Conservation (phyloP, 176 grass and related monocot genomes). For the Panicum miliaceum region DNA sequence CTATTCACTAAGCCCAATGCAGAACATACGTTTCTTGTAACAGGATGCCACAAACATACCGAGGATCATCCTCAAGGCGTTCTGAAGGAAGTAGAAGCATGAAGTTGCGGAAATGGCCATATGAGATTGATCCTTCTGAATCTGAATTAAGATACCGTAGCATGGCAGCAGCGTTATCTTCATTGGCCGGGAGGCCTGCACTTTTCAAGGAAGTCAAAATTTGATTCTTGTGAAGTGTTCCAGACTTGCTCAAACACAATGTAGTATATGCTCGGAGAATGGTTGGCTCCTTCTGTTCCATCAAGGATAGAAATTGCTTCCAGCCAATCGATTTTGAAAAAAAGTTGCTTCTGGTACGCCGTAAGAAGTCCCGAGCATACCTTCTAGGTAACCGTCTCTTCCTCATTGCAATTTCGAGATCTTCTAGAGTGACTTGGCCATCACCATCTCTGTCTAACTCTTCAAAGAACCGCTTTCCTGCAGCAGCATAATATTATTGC, state of each 20-base stretch:
- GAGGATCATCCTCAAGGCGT: slow-evolving; percentile 93
- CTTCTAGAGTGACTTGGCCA: slow-evolving; percentile 89
- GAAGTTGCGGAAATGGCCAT: slow-evolving; percentile 97
- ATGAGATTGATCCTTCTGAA: slow-evolving; percentile 83
- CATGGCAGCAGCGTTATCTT: slow-evolving; percentile 95
- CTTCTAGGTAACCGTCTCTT: slow-evolving; percentile 78
- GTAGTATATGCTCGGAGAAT: slow-evolving; percentile 94
- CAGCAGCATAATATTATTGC: slow-evolving; percentile 30
- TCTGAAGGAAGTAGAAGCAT: slow-evolving; percentile 97
- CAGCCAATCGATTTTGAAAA: slow-evolving; percentile 97
- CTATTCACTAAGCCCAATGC: slow-evolving; percentile 1
- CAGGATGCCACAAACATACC: slow-evolving; percentile 50
- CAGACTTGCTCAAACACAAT: slow-evolving; percentile 93
- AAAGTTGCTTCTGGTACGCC: slow-evolving; percentile 75
- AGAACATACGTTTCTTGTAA: neutral
- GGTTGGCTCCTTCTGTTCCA: slow-evolving; percentile 98
- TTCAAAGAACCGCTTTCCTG: slow-evolving; percentile 97
- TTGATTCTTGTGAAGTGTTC: slow-evolving; percentile 95
- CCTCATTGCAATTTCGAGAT: slow-evolving; percentile 94
- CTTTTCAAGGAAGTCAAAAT: slow-evolving; percentile 82
- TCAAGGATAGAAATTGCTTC: slow-evolving; percentile 95
- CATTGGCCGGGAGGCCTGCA: slow-evolving; percentile 84
- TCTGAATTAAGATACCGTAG: slow-evolving; percentile 85
- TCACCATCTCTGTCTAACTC: slow-evolving; percentile 94
- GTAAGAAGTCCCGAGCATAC: slow-evolving; percentile 83